A percentile compares a stretch with the other conserved stretches of the same genome.
phyloP scores from a whole-genome alignment of 148 eudicot species.

The Rhododendron griersonianum region DNA sequence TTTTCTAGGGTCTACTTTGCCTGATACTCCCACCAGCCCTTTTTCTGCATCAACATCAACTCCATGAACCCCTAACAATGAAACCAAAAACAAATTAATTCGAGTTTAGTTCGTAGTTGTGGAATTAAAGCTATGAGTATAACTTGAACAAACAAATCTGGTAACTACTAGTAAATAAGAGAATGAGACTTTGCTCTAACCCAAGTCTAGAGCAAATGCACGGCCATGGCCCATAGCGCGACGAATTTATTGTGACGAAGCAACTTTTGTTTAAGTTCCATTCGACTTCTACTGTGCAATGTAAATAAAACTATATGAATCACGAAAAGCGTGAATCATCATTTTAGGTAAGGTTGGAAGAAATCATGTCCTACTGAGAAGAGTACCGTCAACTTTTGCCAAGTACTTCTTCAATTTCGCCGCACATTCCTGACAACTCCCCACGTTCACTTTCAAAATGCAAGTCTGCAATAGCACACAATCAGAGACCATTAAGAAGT shows the following conservation, averaged over 20 bases:
- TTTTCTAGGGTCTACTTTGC: neutral
- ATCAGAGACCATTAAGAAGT: neutral
- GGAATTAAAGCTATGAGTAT: neutral
- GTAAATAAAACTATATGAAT: too few species aligned
- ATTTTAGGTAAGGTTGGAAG: neutral
- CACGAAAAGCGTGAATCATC: neutral
- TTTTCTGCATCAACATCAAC: neutral
- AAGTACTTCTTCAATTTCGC: neutral
- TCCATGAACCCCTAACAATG: neutral
- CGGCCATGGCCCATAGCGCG: neutral
- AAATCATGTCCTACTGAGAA: neutral
- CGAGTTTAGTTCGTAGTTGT: neutral
- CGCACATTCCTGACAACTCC: neutral
- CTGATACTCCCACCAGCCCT: neutral
- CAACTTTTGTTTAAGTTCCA: neutral
- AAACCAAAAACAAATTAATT: neutral
- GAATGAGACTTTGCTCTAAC: neutral
- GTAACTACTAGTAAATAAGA: neutral
- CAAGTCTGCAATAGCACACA: neutral
- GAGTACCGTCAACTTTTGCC: neutral
- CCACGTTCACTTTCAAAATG: conserved; percentile 4
- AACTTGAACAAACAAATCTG: neutral
- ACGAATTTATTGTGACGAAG: neutral
- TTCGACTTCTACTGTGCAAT: neutral
- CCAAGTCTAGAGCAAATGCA: neutral